Evolutionary conservation across 2,329 filamentous ascomycete genomes (phyloP), one percentile per base, ranked within the genome.

Genomic region (Penicillium sp.): DNA sequence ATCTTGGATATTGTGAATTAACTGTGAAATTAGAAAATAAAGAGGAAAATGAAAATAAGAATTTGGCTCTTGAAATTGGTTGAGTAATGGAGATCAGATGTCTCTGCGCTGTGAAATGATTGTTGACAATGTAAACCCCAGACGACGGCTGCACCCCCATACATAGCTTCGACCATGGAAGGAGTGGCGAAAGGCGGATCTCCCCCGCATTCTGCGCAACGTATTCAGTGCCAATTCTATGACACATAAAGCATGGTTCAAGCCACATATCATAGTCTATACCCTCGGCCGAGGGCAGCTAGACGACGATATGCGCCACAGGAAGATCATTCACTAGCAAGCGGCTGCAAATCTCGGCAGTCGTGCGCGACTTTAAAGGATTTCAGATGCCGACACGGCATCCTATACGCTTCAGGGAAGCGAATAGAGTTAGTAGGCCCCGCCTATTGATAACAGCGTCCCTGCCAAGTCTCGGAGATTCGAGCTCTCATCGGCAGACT

Each of bases 401-500:
- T 51, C 31, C 52, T 47, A 29, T 26, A 26, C 26, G 42, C 4
- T 5, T 25, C 26, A 10, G 4, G 39, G 11, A 27, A 9, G 8
- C 21, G 26, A 3, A 4, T 33, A 26, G 35, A 31, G 16, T 21
- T 21, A 16, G 47, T 54, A 37, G 44, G 46, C 46, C 42, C 45
- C 26, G 16, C 19, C 23, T 50, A 21, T 59, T 33, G 39, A 50
- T 51, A 50, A 35, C 45, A 37, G 23, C 23, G 44, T 39, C 35
- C 29, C 39, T 57, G 47, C 33, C 16, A 35, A 46, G 42, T n/a
- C 39, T 14, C 47, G 45, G 35, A 57, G 47, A 61, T 59, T 57
- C 53, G 55, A 44, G 50, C 50, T 50, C 21, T 5, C 54, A 45
- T 64, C 62, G 62, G 62, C 62, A 56, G 37, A 44, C 31, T 39